Conservation (phyloP, 1,284 basidiomycete species). For the Cerrena zonata region DNA sequence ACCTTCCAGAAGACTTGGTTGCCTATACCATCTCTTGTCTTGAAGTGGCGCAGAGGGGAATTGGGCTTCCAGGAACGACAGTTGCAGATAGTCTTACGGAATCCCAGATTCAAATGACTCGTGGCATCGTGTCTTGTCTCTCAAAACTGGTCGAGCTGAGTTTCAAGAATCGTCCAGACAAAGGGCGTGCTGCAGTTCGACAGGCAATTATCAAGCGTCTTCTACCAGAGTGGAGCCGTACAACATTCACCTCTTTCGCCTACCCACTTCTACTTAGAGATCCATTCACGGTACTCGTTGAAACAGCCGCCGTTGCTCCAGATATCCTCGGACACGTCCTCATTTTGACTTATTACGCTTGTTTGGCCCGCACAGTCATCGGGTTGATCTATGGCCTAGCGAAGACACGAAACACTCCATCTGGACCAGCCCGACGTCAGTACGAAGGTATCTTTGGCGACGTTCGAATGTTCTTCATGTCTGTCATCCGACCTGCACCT, state of each 20-base stretch:
- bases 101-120: constrained; percentile 69
- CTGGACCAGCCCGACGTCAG: constrained; percentile 33
- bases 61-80: constrained; percentile 42
- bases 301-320: constrained; percentile 82
- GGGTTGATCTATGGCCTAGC: constrained; percentile 74
- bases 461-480: constrained; percentile 80
- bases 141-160: constrained; percentile 63
- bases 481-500: constrained; percentile 72
- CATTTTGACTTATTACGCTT: constrained; percentile 82
- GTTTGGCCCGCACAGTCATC: constrained; percentile 78
- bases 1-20: constrained; percentile 85
- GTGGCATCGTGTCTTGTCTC: constrained; percentile 67
- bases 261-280: constrained; percentile 81
- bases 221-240: constrained; percentile 84
- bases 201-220: constrained; percentile 85
- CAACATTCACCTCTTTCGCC: constrained; percentile 65
- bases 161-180: constrained; percentile 61
- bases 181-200: constrained; percentile 65
- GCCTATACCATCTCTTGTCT: constrained; percentile 82
- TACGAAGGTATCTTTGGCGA: constrained; percentile 71
- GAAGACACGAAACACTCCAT: constrained; percentile 54
- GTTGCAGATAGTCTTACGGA: constrained; percentile 76
- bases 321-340: constrained; percentile 83
- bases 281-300: constrained; percentile 81
- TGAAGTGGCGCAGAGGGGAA: constrained; percentile 76